Percentiles rank a stretch among this genome's conserved stretches.
Conservation (phyloP, 164 flowering plant species). For the Chimonanthus praecox region DNA sequence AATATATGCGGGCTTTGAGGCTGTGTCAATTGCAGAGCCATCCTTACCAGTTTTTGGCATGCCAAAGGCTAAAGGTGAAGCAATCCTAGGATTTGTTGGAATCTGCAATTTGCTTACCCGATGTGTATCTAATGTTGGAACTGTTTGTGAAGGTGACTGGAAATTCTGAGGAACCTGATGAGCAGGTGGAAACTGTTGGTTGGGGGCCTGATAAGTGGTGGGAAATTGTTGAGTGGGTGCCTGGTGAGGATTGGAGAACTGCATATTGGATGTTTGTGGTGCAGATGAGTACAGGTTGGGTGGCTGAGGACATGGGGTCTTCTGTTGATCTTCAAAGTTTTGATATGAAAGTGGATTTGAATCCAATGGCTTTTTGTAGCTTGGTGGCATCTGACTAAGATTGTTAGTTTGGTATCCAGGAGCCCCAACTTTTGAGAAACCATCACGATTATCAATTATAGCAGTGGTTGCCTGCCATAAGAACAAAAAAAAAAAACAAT, state of each 20-base stretch:
- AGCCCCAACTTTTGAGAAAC: constrained; percentile 57
- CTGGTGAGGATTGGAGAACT: constrained; percentile 43
- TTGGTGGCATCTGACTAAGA: constrained; percentile 27
- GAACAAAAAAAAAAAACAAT: constrained; percentile 8
- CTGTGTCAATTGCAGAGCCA: constrained; percentile 31
- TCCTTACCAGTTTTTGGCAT: constrained; percentile 54
- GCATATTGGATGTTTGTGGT: constrained; percentile 12
- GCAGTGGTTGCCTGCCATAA: constrained; percentile 48
- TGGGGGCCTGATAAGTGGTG: constrained; percentile 42
- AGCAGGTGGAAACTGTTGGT: constrained; percentile 35
- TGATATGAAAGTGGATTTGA: constrained; percentile 38
- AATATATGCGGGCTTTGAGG: constrained; percentile 74
- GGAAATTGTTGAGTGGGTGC: constrained; percentile 39
- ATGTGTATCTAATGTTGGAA: constrained; percentile 52
- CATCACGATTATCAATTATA: constrained; percentile 41
- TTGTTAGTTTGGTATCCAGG: constrained; percentile 48
- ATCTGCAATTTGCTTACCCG: constrained; percentile 78
- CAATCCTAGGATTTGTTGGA: constrained; percentile 91
- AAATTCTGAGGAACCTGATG: constrained; percentile 50
- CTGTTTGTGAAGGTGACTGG: constrained; percentile 42
- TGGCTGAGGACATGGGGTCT: constrained; percentile 33
- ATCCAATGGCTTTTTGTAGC: constrained; percentile 47
- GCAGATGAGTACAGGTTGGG: constrained; percentile 14
- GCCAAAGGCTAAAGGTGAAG: constrained; percentile 57
- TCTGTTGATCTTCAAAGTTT: constrained; percentile 47